Evolutionary conservation across 2,329 filamentous ascomycete species (phyloP), one percentile per base, ranked within the genome.

Genomic region (Xylaria polymorpha): DNA sequence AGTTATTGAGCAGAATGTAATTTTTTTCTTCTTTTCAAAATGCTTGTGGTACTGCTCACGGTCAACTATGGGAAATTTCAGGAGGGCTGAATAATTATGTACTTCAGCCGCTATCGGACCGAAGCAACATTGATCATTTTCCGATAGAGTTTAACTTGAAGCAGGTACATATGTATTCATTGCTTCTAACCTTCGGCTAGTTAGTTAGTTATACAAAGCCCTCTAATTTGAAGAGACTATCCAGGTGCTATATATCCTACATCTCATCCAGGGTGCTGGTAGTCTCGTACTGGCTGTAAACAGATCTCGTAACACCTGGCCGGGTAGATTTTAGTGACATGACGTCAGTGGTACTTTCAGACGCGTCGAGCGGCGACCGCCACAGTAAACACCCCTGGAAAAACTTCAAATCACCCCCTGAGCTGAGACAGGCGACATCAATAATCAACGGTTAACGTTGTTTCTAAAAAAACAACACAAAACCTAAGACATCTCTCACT

Each of bases 271-370:
- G 25, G 25, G 25, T 4, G 25, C 25, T 29, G 25, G 25, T 29
- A 29, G 4, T 29, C 25, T 29, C 25, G 25, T 4, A 29, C 25
- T 29, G 25, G 25, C 25, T 29, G 14, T 46, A 20, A 18, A 22
- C 7, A 46, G n/a, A 48, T 5, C 44, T 48, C 25, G 25, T 29
- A 22, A 20, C 20, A 6, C 12, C 20, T 43, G n/a, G 35, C 20
- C 22, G 22, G 15, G 55, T 15, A 32, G 8, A 35, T 2, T 48
- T 39, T 56, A 48, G 61, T 55, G 22, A 39, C n/a, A 60, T 65
- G 63, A 65, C 63, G 63, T 65, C 63, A 65, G 63, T 44, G 29
- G 29, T 22, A 53, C 46, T 25, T 8, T 3, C 25, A 25, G 63
- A 59, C 63, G 63, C 56, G 63, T 55, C 14, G 22, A 58, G 55